These are phyloP conservation scores for Colletotrichum orbiculare DNA, from an alignment of 2,329 filamentous ascomycete species.

Conservation along the genomic window DNA sequence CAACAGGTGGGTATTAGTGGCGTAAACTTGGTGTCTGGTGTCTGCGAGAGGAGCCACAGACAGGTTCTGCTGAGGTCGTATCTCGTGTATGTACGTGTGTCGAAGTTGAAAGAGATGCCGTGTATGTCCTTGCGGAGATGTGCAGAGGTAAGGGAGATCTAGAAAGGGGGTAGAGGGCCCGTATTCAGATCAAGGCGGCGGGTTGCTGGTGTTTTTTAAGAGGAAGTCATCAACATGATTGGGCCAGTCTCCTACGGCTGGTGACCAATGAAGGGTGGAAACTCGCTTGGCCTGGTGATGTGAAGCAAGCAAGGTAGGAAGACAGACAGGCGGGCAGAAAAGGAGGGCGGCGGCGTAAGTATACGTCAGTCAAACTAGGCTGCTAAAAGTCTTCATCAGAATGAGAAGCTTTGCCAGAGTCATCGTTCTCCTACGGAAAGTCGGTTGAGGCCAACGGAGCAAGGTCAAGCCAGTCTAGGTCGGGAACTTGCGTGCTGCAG, in stretches of 20 bases:
- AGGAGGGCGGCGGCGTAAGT: constrained; percentile 45
- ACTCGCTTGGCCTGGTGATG: constrained; percentile 39
- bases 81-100: constrained; percentile 1
- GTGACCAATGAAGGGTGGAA: constrained; percentile 54
- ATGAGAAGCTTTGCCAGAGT: constrained; percentile 50
- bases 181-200: constrained; percentile 51
- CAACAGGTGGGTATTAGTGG: constrained; percentile 5
- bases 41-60: not conserved
- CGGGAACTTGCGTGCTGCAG: constrained; percentile 49
- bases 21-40: constrained; percentile 1
- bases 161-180: constrained; percentile 39
- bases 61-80: constrained; percentile 12
- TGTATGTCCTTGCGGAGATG: constrained; percentile 36
- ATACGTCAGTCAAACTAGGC: constrained; percentile 53
- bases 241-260: constrained; percentile 46
- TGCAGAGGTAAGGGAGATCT: constrained; percentile 46
- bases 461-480: constrained; percentile 49
- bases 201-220: constrained; percentile 53
- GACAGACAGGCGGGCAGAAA: constrained; percentile 39
- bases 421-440: constrained; percentile 50
- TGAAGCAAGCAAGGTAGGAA: constrained; percentile 12
- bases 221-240: constrained; percentile 57
- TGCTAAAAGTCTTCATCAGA: constrained; percentile 50
- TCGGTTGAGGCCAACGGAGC: constrained; percentile 41
- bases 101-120: constrained; percentile 22